Percentiles rank a stretch among this genome's conserved stretches.
Conservation (phyloP, 345 rosid species). For the Conringia planisiliqua region DNA sequence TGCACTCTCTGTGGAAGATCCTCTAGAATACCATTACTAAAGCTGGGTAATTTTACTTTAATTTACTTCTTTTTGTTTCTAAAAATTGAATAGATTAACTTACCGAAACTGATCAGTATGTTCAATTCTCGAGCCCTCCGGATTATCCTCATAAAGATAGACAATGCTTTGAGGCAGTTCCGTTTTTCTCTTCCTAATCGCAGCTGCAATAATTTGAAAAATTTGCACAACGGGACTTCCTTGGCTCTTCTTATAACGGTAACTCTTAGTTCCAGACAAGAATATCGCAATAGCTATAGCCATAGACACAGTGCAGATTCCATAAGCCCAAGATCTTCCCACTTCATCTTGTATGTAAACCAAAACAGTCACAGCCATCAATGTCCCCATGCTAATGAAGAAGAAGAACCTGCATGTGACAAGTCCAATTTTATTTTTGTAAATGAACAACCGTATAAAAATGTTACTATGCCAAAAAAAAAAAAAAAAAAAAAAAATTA, state of each 20-base stretch:
- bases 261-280: conserved; percentile 55
- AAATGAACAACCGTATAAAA: not conserved
- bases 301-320: conserved; percentile 63
- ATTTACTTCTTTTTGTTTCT: not conserved
- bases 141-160: conserved; percentile 49
- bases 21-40: not conserved
- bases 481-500: not conserved
- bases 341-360: conserved; percentile 63
- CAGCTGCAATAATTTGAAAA: conserved; percentile 65
- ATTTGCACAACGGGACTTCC: conserved; percentile 85
- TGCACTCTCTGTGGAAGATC: not conserved
- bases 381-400: conserved; percentile 55
- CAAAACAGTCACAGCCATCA: conserved; percentile 56
- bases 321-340: conserved; percentile 62
- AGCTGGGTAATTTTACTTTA: not conserved
- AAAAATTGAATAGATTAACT: conserved; percentile 4
- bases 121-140: conserved; percentile 46
- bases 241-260: conserved; percentile 66
- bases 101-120: conserved; percentile 67
- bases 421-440: not conserved
- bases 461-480: not conserved
- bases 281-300: conserved; percentile 48
- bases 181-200: conserved; percentile 49
- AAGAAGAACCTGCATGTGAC: conserved; percentile 49
- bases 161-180: conserved; percentile 45